These are phyloP conservation scores for Tolypocladium ophioglossoides DNA, from an alignment of 2,329 filamentous ascomycete species.

Conservation along the genomic window DNA sequence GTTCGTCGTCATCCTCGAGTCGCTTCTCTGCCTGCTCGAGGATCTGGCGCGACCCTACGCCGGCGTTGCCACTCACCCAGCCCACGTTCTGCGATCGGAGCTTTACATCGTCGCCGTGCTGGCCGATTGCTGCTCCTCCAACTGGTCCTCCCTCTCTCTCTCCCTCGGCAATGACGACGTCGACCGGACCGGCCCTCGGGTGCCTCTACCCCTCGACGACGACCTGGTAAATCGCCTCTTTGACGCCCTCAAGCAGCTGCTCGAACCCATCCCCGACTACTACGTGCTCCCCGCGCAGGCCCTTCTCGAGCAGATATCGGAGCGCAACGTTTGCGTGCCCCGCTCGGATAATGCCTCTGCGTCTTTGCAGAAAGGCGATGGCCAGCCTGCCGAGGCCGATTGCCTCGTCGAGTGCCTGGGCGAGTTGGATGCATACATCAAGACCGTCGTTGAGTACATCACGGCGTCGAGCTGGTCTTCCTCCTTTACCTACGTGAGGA, in stretches of 20 bases:
- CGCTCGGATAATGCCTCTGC: slow-evolving; percentile 9
- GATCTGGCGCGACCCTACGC: slow-evolving; percentile 46
- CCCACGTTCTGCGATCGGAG: slow-evolving; percentile 53
- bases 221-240: slow-evolving; percentile 43
- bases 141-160: slow-evolving; percentile 35
- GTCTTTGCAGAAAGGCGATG: slow-evolving; percentile 8
- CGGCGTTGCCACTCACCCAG: slow-evolving; percentile 39
- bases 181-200: slow-evolving; percentile 5
- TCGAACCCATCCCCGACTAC: slow-evolving; percentile 47
- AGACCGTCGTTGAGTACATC: slow-evolving; percentile 50
- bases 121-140: slow-evolving; percentile 53
- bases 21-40: slow-evolving; percentile 46
- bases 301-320: slow-evolving; percentile 42
- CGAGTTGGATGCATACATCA: slow-evolving; percentile 44
- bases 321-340: slow-evolving; percentile 24
- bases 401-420: slow-evolving; percentile 23
- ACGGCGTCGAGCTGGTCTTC: slow-evolving; percentile 53
- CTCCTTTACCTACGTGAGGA: slow-evolving; percentile 48
- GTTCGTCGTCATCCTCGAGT: slow-evolving; percentile 43
- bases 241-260: slow-evolving; percentile 43
- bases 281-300: slow-evolving; percentile 45
- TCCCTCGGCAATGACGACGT: slow-evolving; percentile 17
- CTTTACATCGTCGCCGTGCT: slow-evolving; percentile 52
- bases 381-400: slow-evolving; percentile 10
- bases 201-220: slow-evolving; percentile 34